Evolutionary conservation across 495 filamentous ascomycete genomes (phyloP).

Genomic region (Hypoxylon perforatum): DNA sequence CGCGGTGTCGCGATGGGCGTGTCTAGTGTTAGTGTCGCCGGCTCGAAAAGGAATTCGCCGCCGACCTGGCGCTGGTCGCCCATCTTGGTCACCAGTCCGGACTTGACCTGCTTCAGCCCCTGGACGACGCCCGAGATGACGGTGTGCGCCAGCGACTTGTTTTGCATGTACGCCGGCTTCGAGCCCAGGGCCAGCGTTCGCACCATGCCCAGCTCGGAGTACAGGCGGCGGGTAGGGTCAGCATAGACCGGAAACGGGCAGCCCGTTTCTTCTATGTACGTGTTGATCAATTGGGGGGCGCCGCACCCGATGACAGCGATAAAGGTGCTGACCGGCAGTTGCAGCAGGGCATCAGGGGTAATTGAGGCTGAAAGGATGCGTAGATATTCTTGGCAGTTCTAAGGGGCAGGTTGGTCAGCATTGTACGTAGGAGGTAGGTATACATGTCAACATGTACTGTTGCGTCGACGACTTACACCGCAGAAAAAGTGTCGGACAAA

Average conservation of each 20-base stretch:
- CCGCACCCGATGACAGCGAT: constrained; percentile 85
- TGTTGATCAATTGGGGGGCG: constrained; percentile 74
- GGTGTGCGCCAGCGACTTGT: constrained; percentile 55
- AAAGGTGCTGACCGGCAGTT: constrained; percentile 67
- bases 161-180: constrained; percentile 73
- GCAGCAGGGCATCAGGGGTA: constrained; percentile 64
- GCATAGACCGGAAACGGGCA: constrained; percentile 86
- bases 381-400: constrained; percentile 82
- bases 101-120: constrained; percentile 62
- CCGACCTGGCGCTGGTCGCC: constrained; percentile 79
- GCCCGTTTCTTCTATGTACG: constrained; percentile 69
- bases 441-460: constrained; percentile 9
- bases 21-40: constrained; percentile 42
- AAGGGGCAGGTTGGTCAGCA: constrained; percentile 19
- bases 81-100: constrained; percentile 67
- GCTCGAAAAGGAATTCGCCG: constrained; percentile 86
- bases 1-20: constrained; percentile 49
- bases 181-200: constrained; percentile 69
- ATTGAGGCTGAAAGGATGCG: constrained; percentile 69
- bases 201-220: constrained; percentile 77
- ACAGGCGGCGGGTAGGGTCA: constrained; percentile 76
- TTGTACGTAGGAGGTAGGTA: background rate
- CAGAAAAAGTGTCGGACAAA: constrained; percentile 94
- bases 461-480: constrained; percentile 67
- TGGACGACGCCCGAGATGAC: constrained; percentile 65